Evolutionary conservation across 352 stramenopile species (phyloP).

Genomic region (Globisporangium irregulare): DNA sequence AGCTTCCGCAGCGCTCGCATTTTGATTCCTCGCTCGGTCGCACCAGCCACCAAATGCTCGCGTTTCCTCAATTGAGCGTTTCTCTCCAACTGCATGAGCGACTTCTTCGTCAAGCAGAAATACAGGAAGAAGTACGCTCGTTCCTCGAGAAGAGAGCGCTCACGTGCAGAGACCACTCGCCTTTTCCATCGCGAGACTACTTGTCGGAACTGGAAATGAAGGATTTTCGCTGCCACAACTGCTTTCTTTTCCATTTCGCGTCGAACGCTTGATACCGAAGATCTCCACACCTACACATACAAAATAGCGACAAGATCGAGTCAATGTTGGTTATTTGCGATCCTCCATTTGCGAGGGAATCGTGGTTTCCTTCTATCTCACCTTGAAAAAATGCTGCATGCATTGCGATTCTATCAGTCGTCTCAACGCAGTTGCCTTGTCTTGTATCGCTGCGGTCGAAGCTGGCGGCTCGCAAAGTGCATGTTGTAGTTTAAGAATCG

Average conservation of each 20-base stretch:
- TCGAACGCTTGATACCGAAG: neutral
- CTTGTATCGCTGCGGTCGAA: neutral
- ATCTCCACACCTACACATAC: slow-evolving; percentile 3
- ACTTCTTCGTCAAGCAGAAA: slow-evolving; percentile 19
- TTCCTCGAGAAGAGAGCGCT: slow-evolving; percentile 9
- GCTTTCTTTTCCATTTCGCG: slow-evolving; percentile 1
- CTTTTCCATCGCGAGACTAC: slow-evolving; percentile 6
- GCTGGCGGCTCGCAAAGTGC: neutral
- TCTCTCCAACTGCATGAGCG: slow-evolving; percentile 8
- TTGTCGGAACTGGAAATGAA: slow-evolving; percentile 6
- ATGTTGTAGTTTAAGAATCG: neutral
- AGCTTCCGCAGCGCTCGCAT: neutral
- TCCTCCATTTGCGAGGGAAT: neutral
- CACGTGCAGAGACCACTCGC: neutral
- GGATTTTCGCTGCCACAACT: neutral
- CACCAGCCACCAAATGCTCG: neutral
- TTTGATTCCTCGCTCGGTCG: neutral
- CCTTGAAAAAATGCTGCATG: slow-evolving; percentile 9
- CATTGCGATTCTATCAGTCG: neutral
- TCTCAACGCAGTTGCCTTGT: neutral
- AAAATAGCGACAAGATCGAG: neutral
- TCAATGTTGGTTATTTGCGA: neutral
- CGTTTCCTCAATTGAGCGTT: slow-evolving; percentile 3
- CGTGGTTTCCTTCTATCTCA: neutral
- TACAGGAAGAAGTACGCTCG: slow-evolving; percentile 23